Evolutionary conservation across 164 flowering plant genomes (phyloP).

Genomic region (Vitis vinifera): ASM3070453v1 NC_081815.1:4581501-4582000

Average conservation of each 20-base stretch:
- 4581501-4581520: background rate
- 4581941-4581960: conserved; percentile 75
- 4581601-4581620: background rate
- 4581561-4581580: background rate
- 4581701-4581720: conserved; percentile 89
- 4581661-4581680: conserved; percentile 12
- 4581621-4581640: too few relatives aligned
- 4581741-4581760: background rate
- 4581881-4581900: background rate
- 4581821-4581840: background rate
- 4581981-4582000: conserved; percentile 73
- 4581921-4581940: conserved; percentile 63
- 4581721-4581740: conserved; percentile 56
- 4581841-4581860: background rate
- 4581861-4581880: background rate
- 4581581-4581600: background rate
- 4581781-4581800: background rate
- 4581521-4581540: background rate
- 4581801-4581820: background rate
- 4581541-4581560: background rate
- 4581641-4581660: background rate
- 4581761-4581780: background rate
- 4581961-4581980: conserved; percentile 80
- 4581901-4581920: background rate
- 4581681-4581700: conserved; percentile 89